Conservation (phyloP, 805 yeast species). For the Myxozyma geophila region DNA sequence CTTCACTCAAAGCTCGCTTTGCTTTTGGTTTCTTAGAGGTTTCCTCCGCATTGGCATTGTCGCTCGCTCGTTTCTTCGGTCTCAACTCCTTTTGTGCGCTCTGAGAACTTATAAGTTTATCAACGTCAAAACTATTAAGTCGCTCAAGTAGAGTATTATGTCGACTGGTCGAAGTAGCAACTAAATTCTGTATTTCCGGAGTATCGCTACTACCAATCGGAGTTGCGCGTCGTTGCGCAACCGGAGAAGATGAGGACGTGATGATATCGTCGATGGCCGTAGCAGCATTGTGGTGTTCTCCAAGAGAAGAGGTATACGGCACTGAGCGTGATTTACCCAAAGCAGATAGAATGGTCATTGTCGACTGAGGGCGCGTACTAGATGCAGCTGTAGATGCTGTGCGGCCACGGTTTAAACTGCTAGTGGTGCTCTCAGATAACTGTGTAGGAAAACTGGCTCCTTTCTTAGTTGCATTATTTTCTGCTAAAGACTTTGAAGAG, state of each 20-base stretch:
- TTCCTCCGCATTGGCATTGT: not conserved
- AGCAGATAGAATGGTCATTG: not conserved
- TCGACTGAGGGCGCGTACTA: not conserved
- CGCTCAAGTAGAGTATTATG: constrained; percentile 1
- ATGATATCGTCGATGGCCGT: not conserved
- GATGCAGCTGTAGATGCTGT: not conserved
- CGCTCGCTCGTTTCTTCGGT: not conserved
- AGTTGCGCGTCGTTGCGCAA: not conserved
- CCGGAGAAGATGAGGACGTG: constrained; percentile 9
- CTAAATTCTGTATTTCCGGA: not conserved
- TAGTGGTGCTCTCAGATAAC: not conserved
- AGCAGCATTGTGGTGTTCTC: no score
- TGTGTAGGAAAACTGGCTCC: no score
- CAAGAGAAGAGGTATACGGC: not conserved
- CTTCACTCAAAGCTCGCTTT: not conserved
- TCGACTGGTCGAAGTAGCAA: not conserved
- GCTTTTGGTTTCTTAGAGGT: constrained; percentile 2
- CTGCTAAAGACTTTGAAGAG: no score
- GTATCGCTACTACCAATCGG: not conserved
- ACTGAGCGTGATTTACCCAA: not conserved
- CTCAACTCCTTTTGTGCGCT: not conserved
- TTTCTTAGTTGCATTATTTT: no score
- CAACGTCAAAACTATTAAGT: not conserved
- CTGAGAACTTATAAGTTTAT: not conserved
- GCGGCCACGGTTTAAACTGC: not conserved